Evolutionary conservation across 176 grass and related monocot genomes (phyloP), one percentile per base, ranked within the genome.

Genomic region (Oryza glaberrima): DNA sequence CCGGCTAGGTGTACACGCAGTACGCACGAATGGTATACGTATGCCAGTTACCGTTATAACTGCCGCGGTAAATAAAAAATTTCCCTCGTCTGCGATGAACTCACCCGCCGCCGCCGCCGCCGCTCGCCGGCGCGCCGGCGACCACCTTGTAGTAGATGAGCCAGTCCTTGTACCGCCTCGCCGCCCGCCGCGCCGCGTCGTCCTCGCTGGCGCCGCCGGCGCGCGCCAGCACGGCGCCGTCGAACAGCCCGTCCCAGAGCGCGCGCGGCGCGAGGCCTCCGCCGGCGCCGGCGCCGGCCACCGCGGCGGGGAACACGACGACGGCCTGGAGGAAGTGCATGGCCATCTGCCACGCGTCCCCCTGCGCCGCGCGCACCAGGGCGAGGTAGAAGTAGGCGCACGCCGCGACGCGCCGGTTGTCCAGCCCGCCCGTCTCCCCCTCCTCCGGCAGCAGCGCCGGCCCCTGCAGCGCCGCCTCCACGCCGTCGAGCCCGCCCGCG

Each of bases 121-220:
- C 73, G 78, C 67, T 72, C 60, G 66, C 88, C 72, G 83, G 86
- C 56, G 82, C 74, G 16, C 84, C 79, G 56, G 79, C 84, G 20
- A 98, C 90, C 12, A 98, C 96, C 90, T 90, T 88, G 76, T 94
- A 98, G 81, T 98, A 98, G 88, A 98, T 98, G 72, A 98, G 81
- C 93, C 96, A 98, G 83, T 93, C 88, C 83, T 95, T 98, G 85
- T 94, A 98, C 38, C 91, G 54, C 81, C 88, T 78, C 36, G 86
- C 96, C 20, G 88, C 87, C 56, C 89, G 73, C 23, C 82, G 89
- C 4, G 81, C 93, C 22, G 82, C 91, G 48, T 87, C 87, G 15
- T 94, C 89, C 67, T 75, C 70, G 36, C 75, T 60, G 32, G 81
- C 82, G 38, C 71, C 88, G 35, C 46, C 84, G 36, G 49, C 49